Base-by-base conservation (phyloP, 768 basidiomycete species). In the Leucosporidium scottii region DNA sequence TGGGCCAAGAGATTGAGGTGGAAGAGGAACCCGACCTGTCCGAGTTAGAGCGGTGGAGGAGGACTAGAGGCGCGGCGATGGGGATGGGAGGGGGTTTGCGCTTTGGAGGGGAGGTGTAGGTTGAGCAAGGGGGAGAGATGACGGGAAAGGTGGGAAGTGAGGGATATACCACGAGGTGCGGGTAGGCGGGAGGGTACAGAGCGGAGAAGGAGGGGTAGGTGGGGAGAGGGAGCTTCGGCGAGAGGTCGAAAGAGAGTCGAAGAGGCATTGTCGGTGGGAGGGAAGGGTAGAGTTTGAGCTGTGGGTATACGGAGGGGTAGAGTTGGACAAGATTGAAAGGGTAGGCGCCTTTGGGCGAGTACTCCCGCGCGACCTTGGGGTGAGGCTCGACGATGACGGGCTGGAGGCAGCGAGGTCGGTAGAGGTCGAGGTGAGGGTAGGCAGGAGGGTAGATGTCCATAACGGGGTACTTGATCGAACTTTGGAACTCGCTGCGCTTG, bases 221-320 rank as follows among this genome's bases (percentile, higher is more conserved):
- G 8, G 23, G 21, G 36, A 58, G 57, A 18, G 12, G 13, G 31
- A 23, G 25, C 27, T 54, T 23, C 30, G 30, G 30, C 27, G 53
- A 54, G 23, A 25, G 23, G 15, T 23, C 30, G 3, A 10, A 20
- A 15, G 49, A 12, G 50, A 59, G 48, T 49, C 49, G 34, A 39
- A 0, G 9, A 17, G 23, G 34, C 13, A 51, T n/a, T 15, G 36
- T 30, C 6, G 47, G 28, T 4, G 13, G 25, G 12, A 39, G 48
- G 15, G 56, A 25, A 27, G 69, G 69, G 27, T 70, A 66, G 18
- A 51, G 44, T 5, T 13, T 17, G n/a, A 70, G 5, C 30, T 36
- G 6, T 0, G 69, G 69, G 23, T 56, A 66, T 36, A 31, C 55
- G 1, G 70, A 20, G 1, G 62, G 66, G 55, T 67, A 65, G 34